Base-by-base conservation (phyloP, 2,329 filamentous ascomycete species). In the Lasiodiplodia sp. region DNA sequence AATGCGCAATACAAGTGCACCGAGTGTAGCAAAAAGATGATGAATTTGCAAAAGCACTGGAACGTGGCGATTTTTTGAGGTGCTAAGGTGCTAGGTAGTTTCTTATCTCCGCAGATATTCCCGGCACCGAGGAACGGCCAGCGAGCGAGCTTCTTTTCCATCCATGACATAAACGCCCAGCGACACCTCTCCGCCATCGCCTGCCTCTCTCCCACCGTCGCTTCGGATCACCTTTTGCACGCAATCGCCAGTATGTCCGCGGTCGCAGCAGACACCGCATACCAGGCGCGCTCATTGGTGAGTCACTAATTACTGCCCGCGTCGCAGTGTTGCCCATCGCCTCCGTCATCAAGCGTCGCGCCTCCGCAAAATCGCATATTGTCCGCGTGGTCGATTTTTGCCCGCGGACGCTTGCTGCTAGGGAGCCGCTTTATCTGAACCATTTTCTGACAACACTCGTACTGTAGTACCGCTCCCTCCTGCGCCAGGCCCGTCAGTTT, bases 401-500 rank as follows among this genome's bases (percentile, higher is more conserved):
- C 31, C 10, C 28, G n/a, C 40, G 31, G 16, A 25, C n/a, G 28
- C 12, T 52, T 53, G 12, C 12, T 11, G 23, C 14, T 14, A 4
- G 4, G 6, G 18, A n/a, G 8, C n/a, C 1, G 14, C 16, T 4
- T 6, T 21, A 8, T 34, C 14, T 38, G 1, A 2, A 25, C 38
- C 12, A 25, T 11, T 14, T 25, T 25, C 66, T 67, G 47, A 53
- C 63, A 18, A 38, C 28, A 16, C 5, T 25, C 12, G 21, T 2
- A n/a, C 64, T 44, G 64, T 72, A 97, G 94, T 98, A 97, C 83
- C 94, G 96, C 73, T 95, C 95, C 77, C 85, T 99, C 75, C 86
- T 98, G 76, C 92, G 94, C 74, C 92, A 96, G 80, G 90, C 93
- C 71, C 86, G 87, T 71, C 92, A 97, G 77, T 98, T 99, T 81